Evolutionary conservation across 192 early-diverging fungal species (phyloP), one percentile per base, ranked within the genome.

Genomic region (Tieghemiomyces parasiticus): DNA sequence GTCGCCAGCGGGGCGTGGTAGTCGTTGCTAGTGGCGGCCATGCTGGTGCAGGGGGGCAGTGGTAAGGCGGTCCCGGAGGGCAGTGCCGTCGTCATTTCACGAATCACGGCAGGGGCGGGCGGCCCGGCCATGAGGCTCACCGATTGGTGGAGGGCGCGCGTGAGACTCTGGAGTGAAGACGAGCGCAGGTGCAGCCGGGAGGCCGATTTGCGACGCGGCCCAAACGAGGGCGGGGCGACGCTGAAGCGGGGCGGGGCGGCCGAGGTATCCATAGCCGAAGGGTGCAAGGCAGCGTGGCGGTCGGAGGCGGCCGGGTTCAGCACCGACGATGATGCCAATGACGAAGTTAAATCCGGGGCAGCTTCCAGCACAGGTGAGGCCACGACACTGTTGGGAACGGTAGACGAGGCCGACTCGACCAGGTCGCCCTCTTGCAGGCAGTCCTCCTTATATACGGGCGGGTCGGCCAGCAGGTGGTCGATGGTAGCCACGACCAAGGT

Each of bases 391-490:
- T 50, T 25, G 48, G 48, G 48, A 4, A 50, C 22, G 48, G 48
- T 28, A 50, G 19, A 24, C 16, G 50, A 30, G 14, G 50, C 50
- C 30, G 30, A 24, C 16, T 30, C 24, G 22, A 24, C 30, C 50
- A 30, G 26, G 26, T 52, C 50, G 50, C 50, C 24, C 20, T 52
- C 50, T 8, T 29, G 50, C 24, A 30, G 26, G 14, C 26, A 13
- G 26, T 24, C 50, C 19, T 52, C 50, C 16, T 25, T 20, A 14
- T 56, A 56, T 24, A 35, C 20, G 34, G 54, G 54, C 9, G 54
- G 54, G 31, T 56, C 54, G 1, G 28, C 54, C 34, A 56, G 32
- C 24, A 56, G 28, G 24, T 56, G 28, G 31, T 56, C 54, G 16
- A 56, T 10, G 31, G 31, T 10, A 16, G 54, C 54, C 32, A 29